phyloP scores from a whole-genome alignment of 495 filamentous ascomycete genomes.

The Neurospora tetrasperma region DNA sequence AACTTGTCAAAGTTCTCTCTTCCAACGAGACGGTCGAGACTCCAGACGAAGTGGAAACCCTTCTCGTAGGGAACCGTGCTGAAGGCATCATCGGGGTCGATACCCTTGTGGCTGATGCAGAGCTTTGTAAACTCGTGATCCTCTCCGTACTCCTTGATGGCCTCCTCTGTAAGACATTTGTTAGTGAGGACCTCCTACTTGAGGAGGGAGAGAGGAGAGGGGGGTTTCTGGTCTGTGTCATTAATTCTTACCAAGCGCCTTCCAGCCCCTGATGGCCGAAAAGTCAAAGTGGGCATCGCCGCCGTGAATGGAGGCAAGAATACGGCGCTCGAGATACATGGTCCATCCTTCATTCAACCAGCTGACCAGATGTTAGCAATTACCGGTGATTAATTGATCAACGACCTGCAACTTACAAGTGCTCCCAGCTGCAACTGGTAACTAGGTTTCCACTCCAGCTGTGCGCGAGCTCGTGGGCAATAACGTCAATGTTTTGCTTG shows the following conservation, averaged over 20 bases:
- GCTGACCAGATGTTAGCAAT: slow-evolving; percentile 21
- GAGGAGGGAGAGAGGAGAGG: no score
- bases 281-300: slow-evolving; percentile 74
- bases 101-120: slow-evolving; percentile 72
- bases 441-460: slow-evolving; percentile 93
- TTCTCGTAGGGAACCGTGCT: slow-evolving; percentile 74
- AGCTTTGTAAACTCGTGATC: slow-evolving; percentile 91
- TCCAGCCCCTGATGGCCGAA: slow-evolving; percentile 82
- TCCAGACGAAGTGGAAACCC: slow-evolving; percentile 54
- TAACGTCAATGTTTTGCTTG: slow-evolving; percentile 89
- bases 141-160: slow-evolving; percentile 62
- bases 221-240: background rate
- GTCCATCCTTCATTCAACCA: slow-evolving; percentile 98
- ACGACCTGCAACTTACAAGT: slow-evolving; percentile 47
- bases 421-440: slow-evolving; percentile 85
- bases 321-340: slow-evolving; percentile 79
- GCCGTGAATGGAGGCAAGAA: slow-evolving; percentile 58
- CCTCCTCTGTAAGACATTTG: slow-evolving; percentile 43
- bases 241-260: slow-evolving; percentile 37
- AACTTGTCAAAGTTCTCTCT: slow-evolving; percentile 82
- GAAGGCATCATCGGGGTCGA: slow-evolving; percentile 93
- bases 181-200: background rate
- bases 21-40: slow-evolving; percentile 77
- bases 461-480: slow-evolving; percentile 88
- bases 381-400: background rate